Evolutionary conservation across 441 rosid species (phyloP).

Genomic region (Dalechampia spathulata): DNA sequence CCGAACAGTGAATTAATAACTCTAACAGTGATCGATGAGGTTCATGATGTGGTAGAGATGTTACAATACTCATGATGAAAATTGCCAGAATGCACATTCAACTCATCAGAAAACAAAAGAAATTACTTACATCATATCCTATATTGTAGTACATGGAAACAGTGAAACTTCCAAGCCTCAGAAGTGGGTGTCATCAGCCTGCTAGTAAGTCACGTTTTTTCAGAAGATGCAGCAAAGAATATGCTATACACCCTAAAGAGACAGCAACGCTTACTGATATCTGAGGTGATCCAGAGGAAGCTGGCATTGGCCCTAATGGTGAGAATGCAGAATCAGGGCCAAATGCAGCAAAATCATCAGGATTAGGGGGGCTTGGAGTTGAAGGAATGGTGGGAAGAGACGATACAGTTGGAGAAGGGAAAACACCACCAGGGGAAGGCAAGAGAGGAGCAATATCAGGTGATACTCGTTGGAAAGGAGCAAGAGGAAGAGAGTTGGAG

Average conservation of each 20-base stretch:
- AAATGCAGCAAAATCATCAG: constrained; percentile 26
- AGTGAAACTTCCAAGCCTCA: not conserved
- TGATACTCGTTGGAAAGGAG: constrained; percentile 43
- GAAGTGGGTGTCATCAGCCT: not conserved
- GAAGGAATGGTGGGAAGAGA: constrained; percentile 78
- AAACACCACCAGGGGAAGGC: constrained; percentile 54
- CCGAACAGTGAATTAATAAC: not conserved
- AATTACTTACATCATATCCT: constrained; percentile 17
- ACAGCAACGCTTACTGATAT: constrained; percentile 9
- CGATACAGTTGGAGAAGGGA: constrained; percentile 33
- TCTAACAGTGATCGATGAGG: too few relatives aligned
- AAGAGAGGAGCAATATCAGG: constrained; percentile 79
- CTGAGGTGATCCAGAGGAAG: constrained; percentile 28
- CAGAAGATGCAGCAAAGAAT: constrained; percentile 24
- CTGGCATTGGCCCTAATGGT: constrained; percentile 41
- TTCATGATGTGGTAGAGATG: not conserved
- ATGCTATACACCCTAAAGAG: constrained; percentile 17
- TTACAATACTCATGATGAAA: not conserved
- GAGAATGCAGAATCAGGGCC: constrained; percentile 42
- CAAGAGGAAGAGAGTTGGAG: constrained; percentile 21
- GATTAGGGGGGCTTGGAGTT: constrained; percentile 59
- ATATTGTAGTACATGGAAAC: constrained; percentile 9
- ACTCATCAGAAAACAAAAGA: not conserved
- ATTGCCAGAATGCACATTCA: not conserved
- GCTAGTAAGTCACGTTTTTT: constrained; percentile 3